Percentiles rank a stretch among this genome's conserved stretches.
phyloP scores from a whole-genome alignment of 306 rosid genomes.

The Morella rubra region DNA sequence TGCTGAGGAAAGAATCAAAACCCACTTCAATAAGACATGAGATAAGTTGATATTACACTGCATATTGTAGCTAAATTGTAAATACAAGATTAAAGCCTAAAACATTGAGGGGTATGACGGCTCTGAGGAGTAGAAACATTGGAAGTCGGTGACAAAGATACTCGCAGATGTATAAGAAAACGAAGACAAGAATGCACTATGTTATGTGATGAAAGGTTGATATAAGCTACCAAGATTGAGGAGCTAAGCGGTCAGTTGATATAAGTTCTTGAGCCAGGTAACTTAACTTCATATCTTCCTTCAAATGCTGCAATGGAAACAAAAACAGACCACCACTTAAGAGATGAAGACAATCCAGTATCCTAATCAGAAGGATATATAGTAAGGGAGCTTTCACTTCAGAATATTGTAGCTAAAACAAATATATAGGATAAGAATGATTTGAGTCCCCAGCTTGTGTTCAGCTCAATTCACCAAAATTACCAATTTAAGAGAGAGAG shows the following conservation, averaged over 20 bases:
- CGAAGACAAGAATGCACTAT: not conserved
- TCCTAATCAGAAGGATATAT: not conserved
- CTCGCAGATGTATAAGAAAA: not conserved
- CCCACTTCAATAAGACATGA: not conserved
- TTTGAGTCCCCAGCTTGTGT: not conserved
- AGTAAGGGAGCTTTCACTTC: not conserved
- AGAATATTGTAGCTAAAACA: not conserved
- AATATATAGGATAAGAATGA: not conserved
- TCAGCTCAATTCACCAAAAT: not conserved
- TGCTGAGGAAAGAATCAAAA: not conserved
- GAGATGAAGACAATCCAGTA: constrained; percentile 14
- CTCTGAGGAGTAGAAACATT: not conserved
- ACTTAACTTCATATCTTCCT: constrained; percentile 98
- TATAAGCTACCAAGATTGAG: constrained; percentile 90
- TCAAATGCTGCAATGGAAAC: constrained; percentile 76
- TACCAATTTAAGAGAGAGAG: constrained; percentile 20
- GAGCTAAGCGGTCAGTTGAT: constrained; percentile 91
- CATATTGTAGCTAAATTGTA: not conserved
- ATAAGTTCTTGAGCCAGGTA: constrained; percentile 90
- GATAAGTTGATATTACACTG: not conserved
- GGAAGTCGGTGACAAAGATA: not conserved
- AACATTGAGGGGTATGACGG: not conserved
- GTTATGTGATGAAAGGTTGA: constrained; percentile 5
- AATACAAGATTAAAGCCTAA: not conserved
- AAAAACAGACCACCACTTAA: constrained; percentile 27